These are phyloP conservation scores for Aspergillus sergii DNA, from an alignment of 2,329 filamentous ascomycete genomes.

Conservation along the genomic window DNA sequence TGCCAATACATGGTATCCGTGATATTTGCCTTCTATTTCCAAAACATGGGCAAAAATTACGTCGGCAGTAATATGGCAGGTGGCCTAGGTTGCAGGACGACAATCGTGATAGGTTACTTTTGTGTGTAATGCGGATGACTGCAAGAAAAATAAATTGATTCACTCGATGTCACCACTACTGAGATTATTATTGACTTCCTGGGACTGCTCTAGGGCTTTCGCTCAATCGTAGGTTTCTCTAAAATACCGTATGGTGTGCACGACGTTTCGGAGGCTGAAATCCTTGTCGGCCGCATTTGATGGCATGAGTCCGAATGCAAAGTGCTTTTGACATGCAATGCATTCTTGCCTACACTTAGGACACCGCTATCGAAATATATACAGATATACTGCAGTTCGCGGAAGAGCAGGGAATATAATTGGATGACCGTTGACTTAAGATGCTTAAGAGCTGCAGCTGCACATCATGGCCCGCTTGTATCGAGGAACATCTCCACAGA, in stretches of 20 bases:
- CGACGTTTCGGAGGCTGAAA: background rate
- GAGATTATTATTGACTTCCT: background rate
- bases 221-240: background rate
- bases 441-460: constrained; percentile 78
- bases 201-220: background rate
- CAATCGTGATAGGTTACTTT: constrained; percentile 21
- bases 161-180: background rate
- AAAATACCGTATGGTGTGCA: background rate
- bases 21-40: constrained; percentile 11
- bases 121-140: constrained; percentile 25
- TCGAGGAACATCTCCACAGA: constrained; percentile 82
- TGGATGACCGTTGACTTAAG: background rate
- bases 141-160: constrained; percentile 5
- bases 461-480: constrained; percentile 83
- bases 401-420: no score
- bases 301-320: background rate
- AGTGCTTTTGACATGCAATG: background rate
- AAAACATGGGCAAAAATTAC: constrained; percentile 17
- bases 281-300: background rate
- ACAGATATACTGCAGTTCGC: background rate
- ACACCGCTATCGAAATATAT: background rate
- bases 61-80: constrained; percentile 23
- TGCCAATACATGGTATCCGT: constrained; percentile 16
- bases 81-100: constrained; percentile 30
- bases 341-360: background rate